Conservation (phyloP, 192 early-diverging fungal species). For the Linnemannia schmuckeri region DNA sequence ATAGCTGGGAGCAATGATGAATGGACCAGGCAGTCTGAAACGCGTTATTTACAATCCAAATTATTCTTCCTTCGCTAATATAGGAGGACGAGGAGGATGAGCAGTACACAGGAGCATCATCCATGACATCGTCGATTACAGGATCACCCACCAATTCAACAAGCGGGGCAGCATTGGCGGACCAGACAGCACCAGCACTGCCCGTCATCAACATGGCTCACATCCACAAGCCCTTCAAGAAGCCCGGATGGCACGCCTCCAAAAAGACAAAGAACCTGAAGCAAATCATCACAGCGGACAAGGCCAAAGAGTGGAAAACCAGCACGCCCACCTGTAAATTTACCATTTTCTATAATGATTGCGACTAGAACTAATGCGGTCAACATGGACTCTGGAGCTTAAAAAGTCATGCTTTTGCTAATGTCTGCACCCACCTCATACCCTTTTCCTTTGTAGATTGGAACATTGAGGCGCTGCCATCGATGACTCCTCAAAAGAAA, state of each 20-base stretch:
- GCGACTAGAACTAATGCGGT: not conserved
- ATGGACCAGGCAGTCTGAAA: not conserved
- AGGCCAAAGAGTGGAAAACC: conserved; percentile 57
- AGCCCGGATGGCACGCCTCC: conserved; percentile 67
- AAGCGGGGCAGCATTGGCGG: conserved; percentile 6
- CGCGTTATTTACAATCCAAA: not conserved
- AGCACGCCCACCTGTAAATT: conserved; percentile 32
- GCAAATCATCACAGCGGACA: conserved; percentile 83
- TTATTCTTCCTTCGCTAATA: not conserved
- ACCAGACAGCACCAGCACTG: not conserved
- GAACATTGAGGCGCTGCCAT: conserved; percentile 88
- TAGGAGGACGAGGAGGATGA: conserved; percentile 53
- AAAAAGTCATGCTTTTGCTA: not conserved
- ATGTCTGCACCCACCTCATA: not conserved
- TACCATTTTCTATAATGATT: not conserved
- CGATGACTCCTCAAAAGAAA: conserved; percentile 85
- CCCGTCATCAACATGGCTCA: conserved; percentile 40
- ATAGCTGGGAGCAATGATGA: too few species aligned
- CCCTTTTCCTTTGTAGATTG: conserved; percentile 64
- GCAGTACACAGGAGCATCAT: conserved; percentile 34
- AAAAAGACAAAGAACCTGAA: conserved; percentile 86
- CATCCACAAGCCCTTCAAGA: conserved; percentile 82
- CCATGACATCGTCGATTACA: conserved; percentile 45
- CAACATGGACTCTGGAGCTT: too few species aligned
- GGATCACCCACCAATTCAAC: conserved; percentile 41